These are phyloP conservation scores for Baudoinia panamericana DNA, from an alignment of 495 filamentous ascomycete species.

Conservation along the genomic window DNA sequence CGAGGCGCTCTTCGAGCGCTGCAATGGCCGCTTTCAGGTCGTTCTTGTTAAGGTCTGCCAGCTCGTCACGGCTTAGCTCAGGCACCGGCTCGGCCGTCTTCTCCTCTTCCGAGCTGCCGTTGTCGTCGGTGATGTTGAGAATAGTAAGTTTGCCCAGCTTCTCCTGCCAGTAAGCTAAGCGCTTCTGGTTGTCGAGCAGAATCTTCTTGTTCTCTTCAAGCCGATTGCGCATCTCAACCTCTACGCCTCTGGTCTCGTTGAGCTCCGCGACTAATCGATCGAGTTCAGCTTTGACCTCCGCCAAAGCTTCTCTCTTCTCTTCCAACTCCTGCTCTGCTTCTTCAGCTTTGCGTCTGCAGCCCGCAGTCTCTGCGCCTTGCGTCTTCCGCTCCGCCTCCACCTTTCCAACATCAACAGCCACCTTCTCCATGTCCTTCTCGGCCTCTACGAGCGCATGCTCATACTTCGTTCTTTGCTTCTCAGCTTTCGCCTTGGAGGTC, in stretches of 20 bases:
- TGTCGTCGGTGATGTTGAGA: conserved; percentile 49
- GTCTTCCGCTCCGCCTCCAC: conserved; percentile 63
- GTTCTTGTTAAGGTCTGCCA: conserved; percentile 84
- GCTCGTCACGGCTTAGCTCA: conserved; percentile 61
- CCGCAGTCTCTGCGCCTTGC: conserved; percentile 61
- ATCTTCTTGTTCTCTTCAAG: conserved; percentile 91
- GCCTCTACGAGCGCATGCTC: conserved; percentile 65
- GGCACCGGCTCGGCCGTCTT: conserved; percentile 21
- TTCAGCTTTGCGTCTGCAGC: conserved; percentile 59
- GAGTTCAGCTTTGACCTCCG: conserved; percentile 65
- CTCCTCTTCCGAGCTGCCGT: too few relatives aligned
- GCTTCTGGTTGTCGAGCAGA: conserved; percentile 73
- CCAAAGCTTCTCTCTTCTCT: conserved; percentile 67
- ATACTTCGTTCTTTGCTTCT: conserved; percentile 80
- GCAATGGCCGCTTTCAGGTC: conserved; percentile 78
- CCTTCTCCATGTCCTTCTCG: conserved; percentile 58
- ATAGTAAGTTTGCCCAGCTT: conserved; percentile 69
- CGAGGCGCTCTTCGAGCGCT: conserved; percentile 79
- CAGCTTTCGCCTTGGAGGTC: conserved; percentile 72
- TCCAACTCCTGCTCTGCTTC: conserved; percentile 68
- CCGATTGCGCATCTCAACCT: conserved; percentile 98
- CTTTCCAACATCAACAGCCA: conserved; percentile 56
- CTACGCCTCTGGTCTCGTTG: conserved; percentile 76
- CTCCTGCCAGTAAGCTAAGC: conserved; percentile 71
- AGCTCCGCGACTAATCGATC: conserved; percentile 77